Evolutionary conservation across 345 rosid species (phyloP), one percentile per base, ranked within the genome.

Genomic region (Gossypioides kirkii): DNA sequence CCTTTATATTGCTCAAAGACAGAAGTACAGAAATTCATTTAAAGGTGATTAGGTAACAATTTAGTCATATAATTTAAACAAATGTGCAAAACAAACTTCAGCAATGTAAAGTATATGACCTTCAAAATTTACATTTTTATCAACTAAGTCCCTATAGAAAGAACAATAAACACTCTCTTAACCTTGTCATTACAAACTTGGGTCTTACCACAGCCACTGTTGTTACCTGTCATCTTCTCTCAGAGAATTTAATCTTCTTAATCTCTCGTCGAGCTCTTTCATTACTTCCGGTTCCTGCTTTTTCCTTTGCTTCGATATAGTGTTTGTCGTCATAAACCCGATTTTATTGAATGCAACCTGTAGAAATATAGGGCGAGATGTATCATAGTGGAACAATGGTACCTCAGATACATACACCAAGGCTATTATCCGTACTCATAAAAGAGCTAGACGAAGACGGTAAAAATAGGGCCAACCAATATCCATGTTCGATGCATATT

Each of bases 211-310:
- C 6, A 9, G 6, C 6, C 56, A 20, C 2, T 8, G 23, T 18
- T 69, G 69, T 69, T 81, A 82, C 56, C 82, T 84, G 11, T 82
- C 91, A 70, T 74, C 90, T 82, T 74, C 73, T 77, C 83, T 89
- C 25, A 90, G 77, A 23, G 98, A 84, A 84, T 93, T 90, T 69
- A 96, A 82, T 77, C 98, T 81, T 83, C 97, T 82, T 70, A 90
- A 77, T 85, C 98, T 86, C 86, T 90, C 91, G 77, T 91, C 97
- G 17, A 96, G 95, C 84, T 96, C 99, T 32, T 96, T 98, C 97
- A 91, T 84, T 55, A 93, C 98, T 16, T 97, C 98, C 2, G 97
- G 91, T 79, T 96, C 98, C 79, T 93, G 99, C 82, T 90, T 96
- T 80, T 96, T 96, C 86, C 99, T 86, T 80, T 93, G 90, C 85